A percentile compares a stretch with the other conserved stretches of the same genome.
Conservation (phyloP, 305 asterid genomes). For the Petunia hybrid region DNA sequence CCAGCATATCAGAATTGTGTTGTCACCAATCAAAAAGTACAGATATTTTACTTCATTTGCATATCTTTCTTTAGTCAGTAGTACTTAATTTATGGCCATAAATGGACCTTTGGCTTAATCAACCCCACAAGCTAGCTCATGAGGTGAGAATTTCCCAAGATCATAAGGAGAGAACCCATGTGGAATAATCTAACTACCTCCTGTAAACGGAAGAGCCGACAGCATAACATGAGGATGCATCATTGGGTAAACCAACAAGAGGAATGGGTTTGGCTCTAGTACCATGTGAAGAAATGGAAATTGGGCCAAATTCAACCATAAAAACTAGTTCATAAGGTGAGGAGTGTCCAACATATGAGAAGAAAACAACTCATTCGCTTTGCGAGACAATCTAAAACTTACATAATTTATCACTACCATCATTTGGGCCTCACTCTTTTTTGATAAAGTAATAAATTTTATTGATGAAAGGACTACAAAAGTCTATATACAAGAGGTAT, state of each 20-base stretch:
- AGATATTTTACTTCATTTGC: not conserved
- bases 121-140: not conserved
- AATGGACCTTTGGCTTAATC: not conserved
- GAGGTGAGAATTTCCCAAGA: not conserved
- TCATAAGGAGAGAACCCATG: not conserved
- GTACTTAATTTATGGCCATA: not conserved
- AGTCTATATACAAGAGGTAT: too few species aligned
- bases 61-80: not conserved
- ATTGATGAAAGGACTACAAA: too few species aligned
- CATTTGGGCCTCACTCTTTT: not conserved
- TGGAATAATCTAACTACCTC: not conserved
- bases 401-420: not conserved
- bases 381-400: not conserved
- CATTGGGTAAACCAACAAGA: conserved; percentile 3
- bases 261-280: not conserved
- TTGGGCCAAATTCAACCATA: not conserved
- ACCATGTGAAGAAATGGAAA: not conserved
- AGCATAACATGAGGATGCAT: not conserved
- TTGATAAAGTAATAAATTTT: too few species aligned
- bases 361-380: not conserved
- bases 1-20: not conserved
- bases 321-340: not conserved
- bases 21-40: not conserved
- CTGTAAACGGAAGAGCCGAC: not conserved
- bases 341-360: not conserved